Percentiles rank a stretch among this genome's conserved stretches.
phyloP scores from a whole-genome alignment of 192 early-diverging fungal species.

The Coemansia reversa region DNA sequence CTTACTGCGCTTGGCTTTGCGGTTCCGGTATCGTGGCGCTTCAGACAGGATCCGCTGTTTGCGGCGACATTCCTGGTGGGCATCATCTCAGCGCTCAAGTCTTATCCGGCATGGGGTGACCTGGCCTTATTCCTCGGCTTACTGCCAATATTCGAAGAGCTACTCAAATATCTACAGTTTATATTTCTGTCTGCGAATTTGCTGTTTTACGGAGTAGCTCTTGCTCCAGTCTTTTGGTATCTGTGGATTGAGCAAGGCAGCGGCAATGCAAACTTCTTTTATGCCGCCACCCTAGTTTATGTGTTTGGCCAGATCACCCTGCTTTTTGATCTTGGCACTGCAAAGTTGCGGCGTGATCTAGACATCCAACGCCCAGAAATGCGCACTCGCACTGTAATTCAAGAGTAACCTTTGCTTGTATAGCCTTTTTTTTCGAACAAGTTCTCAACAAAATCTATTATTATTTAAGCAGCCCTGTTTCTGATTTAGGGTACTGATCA shows the following conservation, averaged over 20 bases:
- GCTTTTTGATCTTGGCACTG: conserved; percentile 80
- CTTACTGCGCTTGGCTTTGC: conserved; percentile 88
- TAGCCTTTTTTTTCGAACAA: neutral
- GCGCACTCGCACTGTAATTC: conserved; percentile 34
- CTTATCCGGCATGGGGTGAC: conserved; percentile 91
- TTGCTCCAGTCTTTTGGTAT: conserved; percentile 90
- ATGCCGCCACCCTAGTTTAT: conserved; percentile 93
- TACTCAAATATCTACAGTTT: conserved; percentile 91
- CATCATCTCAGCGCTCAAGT: conserved; percentile 85
- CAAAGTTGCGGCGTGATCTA: conserved; percentile 75
- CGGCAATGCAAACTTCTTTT: conserved; percentile 98
- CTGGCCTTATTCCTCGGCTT: conserved; percentile 78
- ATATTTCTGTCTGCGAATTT: conserved; percentile 69
- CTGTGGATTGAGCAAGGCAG: conserved; percentile 94
- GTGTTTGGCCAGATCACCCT: conserved; percentile 82
- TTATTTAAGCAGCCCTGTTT: too few relatives aligned
- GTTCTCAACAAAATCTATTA: too few relatives aligned
- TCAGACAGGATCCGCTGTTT: conserved; percentile 78
- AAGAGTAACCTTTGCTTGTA: conserved; percentile 22
- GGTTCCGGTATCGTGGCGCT: conserved; percentile 76
- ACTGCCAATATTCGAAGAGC: conserved; percentile 75
- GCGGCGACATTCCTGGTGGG: conserved; percentile 66
- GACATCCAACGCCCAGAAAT: conserved; percentile 61
- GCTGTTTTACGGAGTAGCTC: conserved; percentile 69
- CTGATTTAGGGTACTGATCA: too few relatives aligned